A percentile compares a stretch with the other conserved stretches of the same genome.
Conservation (phyloP, 768 basidiomycete genomes). For the Auricularia sp. region DNA sequence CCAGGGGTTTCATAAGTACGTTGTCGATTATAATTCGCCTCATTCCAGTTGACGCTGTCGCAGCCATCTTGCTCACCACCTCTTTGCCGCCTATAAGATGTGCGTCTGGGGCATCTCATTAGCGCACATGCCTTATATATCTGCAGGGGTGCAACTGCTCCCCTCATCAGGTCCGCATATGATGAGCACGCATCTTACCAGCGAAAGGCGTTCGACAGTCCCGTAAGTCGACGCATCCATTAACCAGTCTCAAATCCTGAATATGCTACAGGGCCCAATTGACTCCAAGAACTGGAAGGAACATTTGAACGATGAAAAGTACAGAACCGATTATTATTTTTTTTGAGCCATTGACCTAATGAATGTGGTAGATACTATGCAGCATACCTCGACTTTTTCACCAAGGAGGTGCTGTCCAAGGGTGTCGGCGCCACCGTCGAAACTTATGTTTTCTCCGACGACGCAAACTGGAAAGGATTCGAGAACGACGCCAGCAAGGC, state of each 20-base stretch:
- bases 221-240: conserved; percentile 13
- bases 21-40: conserved; percentile 2
- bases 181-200: conserved; percentile 26
- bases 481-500: conserved; percentile 16
- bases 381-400: conserved; percentile 52
- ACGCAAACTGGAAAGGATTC: conserved; percentile 33
- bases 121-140: background rate
- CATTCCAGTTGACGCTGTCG: conserved; percentile 12
- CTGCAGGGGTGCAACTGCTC: conserved; percentile 33
- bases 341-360: too few relatives aligned
- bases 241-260: background rate
- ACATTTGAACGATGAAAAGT: conserved; percentile 51
- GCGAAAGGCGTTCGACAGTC: conserved; percentile 32
- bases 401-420: conserved; percentile 28
- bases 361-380: conserved; percentile 41
- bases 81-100: conserved; percentile 49
- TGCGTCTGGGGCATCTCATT: background rate
- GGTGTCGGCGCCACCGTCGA: conserved; percentile 42
- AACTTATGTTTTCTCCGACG: conserved; percentile 47
- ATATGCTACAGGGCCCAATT: conserved; percentile 20
- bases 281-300: conserved; percentile 39
- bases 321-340: too few relatives aligned
- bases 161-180: conserved; percentile 35
- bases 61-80: conserved; percentile 50
- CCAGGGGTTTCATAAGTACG: conserved; percentile 41